These are phyloP conservation scores for Phellinidium pouzarii DNA, from an alignment of 1,284 basidiomycete genomes.

Conservation along the genomic window DNA sequence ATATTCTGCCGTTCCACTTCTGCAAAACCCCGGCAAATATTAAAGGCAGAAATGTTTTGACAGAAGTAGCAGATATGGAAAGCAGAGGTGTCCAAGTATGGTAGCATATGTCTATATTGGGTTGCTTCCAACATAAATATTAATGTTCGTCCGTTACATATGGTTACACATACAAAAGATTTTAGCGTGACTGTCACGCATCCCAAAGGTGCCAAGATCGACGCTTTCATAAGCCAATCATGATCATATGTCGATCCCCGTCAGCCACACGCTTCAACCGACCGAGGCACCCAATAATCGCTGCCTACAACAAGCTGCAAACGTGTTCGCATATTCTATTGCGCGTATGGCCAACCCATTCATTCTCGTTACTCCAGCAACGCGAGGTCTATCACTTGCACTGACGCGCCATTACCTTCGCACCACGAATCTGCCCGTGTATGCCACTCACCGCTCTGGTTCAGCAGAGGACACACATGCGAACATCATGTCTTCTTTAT, in stretches of 20 bases:
- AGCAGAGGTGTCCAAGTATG: too few species aligned
- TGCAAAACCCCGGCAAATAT: too few species aligned
- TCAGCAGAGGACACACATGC: conserved; percentile 32
- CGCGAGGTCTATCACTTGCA: conserved; percentile 48
- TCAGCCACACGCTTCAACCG: not conserved
- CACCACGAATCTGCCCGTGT: conserved; percentile 45
- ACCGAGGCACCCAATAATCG: not conserved
- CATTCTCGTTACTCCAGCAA: conserved; percentile 40
- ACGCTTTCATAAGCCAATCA: not conserved
- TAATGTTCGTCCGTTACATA: too few species aligned
- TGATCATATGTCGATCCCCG: not conserved
- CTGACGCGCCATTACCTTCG: conserved; percentile 48
- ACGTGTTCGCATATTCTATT: not conserved
- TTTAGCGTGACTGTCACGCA: not conserved
- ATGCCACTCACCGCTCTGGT: conserved; percentile 44
- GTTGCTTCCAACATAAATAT: too few species aligned
- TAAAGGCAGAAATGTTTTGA: too few species aligned
- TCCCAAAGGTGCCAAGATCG: not conserved
- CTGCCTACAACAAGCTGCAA: not conserved
- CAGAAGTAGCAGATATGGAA: too few species aligned
- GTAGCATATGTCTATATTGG: too few species aligned
- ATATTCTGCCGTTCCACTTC: too few species aligned
- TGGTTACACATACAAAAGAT: too few species aligned
- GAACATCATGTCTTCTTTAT: conserved; percentile 37
- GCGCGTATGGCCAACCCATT: conserved; percentile 29